A percentile compares a stretch with the other conserved stretches of the same genome.
Evolutionary conservation across 2,329 filamentous ascomycete species (phyloP).

Genomic region (Fusarium sp.): DNA sequence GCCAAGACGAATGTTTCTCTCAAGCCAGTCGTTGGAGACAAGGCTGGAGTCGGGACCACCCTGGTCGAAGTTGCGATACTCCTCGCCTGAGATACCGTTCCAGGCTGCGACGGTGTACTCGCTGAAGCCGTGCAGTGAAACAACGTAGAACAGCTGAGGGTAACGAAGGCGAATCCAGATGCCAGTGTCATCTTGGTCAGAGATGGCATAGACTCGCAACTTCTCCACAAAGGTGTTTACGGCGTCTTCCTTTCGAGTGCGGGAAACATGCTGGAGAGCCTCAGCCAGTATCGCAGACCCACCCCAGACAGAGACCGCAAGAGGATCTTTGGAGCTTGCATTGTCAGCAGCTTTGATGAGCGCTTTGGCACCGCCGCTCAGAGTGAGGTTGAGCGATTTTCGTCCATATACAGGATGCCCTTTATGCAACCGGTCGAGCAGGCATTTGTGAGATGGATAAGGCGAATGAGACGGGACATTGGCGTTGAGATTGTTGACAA

Average conservation of each 20-base stretch:
- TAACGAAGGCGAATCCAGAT: slow-evolving; percentile 67
- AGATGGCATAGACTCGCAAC: slow-evolving; percentile 67
- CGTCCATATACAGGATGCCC: slow-evolving; percentile 43
- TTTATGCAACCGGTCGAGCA: not conserved
- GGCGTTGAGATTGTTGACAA: slow-evolving; percentile 42
- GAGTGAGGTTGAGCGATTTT: slow-evolving; percentile 22
- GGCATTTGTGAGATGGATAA: slow-evolving; percentile 1
- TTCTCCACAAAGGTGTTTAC: slow-evolving; percentile 55
- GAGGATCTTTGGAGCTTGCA: slow-evolving; percentile 50
- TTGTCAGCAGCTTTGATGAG: slow-evolving; percentile 51
- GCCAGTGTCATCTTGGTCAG: slow-evolving; percentile 70
- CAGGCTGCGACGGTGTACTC: slow-evolving; percentile 67
- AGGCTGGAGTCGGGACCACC: slow-evolving; percentile 16
- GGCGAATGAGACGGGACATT: not conserved
- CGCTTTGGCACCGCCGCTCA: slow-evolving; percentile 56
- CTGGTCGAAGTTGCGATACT: slow-evolving; percentile 22
- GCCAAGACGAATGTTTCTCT: slow-evolving; percentile 7
- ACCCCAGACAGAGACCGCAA: slow-evolving; percentile 67
- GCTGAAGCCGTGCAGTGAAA: slow-evolving; percentile 67
- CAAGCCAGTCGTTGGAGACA: slow-evolving; percentile 13
- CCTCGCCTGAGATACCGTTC: slow-evolving; percentile 60
- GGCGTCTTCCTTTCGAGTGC: slow-evolving; percentile 46
- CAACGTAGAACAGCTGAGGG: slow-evolving; percentile 68
- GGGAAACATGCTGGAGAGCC: slow-evolving; percentile 56
- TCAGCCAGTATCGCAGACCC: slow-evolving; percentile 66